Conservation (phyloP, 257 asterid species). For the Catharanthus roseus region DNA sequence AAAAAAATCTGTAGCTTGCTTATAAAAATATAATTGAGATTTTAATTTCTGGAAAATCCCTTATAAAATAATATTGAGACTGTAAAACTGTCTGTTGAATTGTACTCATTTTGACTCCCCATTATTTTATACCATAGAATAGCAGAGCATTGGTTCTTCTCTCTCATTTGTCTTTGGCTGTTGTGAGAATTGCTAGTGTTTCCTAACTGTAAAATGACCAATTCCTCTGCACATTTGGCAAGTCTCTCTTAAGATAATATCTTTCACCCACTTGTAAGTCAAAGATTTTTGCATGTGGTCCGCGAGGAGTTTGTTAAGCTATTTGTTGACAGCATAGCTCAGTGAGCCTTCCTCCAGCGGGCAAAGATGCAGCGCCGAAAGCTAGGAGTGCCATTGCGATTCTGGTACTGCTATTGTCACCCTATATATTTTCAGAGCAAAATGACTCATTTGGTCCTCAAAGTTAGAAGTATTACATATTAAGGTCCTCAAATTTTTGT, state of each 20-base stretch:
- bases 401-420: neutral
- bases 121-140: too few species aligned
- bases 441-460: too few species aligned
- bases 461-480: too few species aligned
- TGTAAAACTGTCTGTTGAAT: neutral
- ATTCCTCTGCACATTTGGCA: neutral
- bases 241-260: neutral
- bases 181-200: neutral
- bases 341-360: neutral
- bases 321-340: neutral
- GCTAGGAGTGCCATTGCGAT: neutral
- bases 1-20: constrained; percentile 13
- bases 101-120: constrained; percentile 4
- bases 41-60: neutral
- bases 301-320: neutral
- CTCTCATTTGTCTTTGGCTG: neutral
- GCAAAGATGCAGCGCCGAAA: neutral
- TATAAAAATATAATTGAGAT: neutral
- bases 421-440: neutral
- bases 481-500: too few species aligned
- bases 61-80: too few species aligned
- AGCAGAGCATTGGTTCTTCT: too few species aligned
- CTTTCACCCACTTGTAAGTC: neutral
- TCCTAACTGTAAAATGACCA: neutral
- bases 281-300: constrained; percentile 6